Conservation (phyloP, 257 asterid genomes). For the Forsythia suspensa region DNA sequence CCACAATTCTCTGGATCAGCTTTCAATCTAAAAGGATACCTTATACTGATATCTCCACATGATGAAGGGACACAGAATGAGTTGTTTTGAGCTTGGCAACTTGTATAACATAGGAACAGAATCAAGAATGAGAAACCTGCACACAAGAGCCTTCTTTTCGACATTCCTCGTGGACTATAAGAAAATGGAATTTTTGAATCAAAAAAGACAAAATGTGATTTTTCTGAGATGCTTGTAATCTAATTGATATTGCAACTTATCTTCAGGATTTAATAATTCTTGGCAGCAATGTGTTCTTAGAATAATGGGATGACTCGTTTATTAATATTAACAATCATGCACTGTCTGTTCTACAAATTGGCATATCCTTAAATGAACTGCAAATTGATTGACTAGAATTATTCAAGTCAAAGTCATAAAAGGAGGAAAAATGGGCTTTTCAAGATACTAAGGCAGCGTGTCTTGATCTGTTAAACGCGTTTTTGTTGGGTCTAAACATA, state of each 20-base stretch:
- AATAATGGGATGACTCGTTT: slow-evolving; percentile 1
- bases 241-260: slow-evolving; percentile 1
- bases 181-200: not conserved
- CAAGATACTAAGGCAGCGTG: not conserved
- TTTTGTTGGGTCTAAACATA: not conserved
- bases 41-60: slow-evolving; percentile 50
- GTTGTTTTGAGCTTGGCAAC: slow-evolving; percentile 36
- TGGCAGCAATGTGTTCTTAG: not conserved
- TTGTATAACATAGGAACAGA: slow-evolving; percentile 20
- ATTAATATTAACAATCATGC: not conserved
- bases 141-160: not conserved
- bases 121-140: slow-evolving; percentile 16
- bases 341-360: not conserved
- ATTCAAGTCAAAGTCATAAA: slow-evolving; percentile 21
- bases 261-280: slow-evolving; percentile 5
- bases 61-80: slow-evolving; percentile 46
- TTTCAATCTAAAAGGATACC: slow-evolving; percentile 54
- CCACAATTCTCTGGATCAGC: slow-evolving; percentile 48
- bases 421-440: not conserved
- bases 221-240: not conserved
- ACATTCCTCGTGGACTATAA: slow-evolving; percentile 19
- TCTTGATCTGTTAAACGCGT: slow-evolving; percentile 25
- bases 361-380: not conserved
- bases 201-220: not conserved
- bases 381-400: not conserved